Evolutionary conservation across 2,329 filamentous ascomycete genomes (phyloP), one percentile per base, ranked within the genome.

Genomic region (Colletotrichum cereale): DNA sequence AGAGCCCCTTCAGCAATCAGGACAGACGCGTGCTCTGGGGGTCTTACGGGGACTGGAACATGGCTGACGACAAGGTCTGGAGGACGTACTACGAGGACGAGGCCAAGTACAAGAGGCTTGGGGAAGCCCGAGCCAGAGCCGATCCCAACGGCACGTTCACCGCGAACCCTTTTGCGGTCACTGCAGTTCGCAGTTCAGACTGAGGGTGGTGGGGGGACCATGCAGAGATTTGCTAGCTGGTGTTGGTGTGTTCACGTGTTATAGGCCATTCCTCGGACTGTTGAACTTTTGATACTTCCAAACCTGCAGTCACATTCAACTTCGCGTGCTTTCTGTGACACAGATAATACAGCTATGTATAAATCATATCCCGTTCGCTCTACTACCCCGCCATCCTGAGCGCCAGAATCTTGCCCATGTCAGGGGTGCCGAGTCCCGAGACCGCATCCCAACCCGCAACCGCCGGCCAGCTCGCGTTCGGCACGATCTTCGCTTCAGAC

Each of bases 391-490:
- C 50, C 70, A 72, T 69, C 11, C 66, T 62, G 16, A 62, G 60
- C 62, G 57, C 52, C 4, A 72, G 11, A 16, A 86, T 73, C 55
- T 77, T 77, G 34, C 79, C 76, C 62, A 85, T 86, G 53, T 82
- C 74, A 0, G 86, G 86, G 0, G 84, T 85, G 7, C 86, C 86
- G 11, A 82, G 77, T 0, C 86, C 86, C 4, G 80, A 81, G 16
- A 76, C 76, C 8, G 80, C 80, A 63, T 83, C 81, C 81, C 81
- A 83, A 21, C 80, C 81, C 26, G 74, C 72, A 6, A 74, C 75
- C 3, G 78, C 76, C 6, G 75, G 72, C 76, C 76, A 81, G 21
- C 78, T 75, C 10, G 78, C 79, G 21, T 74, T 69, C 5, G 75
- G 74, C 2, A 80, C 73, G 5, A 74, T 24, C 1, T 80, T 79